Conservation (phyloP, 1,284 basidiomycete species). For the Sutorius eximius region DNA sequence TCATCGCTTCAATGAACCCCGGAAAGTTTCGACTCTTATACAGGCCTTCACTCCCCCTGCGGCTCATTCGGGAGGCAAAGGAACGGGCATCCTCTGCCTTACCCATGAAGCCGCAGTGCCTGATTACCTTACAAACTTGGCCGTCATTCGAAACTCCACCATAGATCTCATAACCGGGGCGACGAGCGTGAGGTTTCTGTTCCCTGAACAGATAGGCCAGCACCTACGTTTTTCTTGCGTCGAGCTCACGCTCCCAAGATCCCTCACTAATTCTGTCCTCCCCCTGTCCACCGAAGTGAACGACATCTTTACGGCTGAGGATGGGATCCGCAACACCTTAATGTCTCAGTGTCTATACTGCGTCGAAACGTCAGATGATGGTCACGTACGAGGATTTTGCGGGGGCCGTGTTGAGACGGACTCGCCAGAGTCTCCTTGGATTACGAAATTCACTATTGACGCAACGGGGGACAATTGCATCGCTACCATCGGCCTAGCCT, state of each 20-base stretch:
- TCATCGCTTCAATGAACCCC: background rate
- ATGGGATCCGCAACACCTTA: background rate
- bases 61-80: background rate
- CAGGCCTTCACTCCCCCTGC: constrained; percentile 3
- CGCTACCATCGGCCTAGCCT: background rate
- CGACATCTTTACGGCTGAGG: constrained; percentile 2
- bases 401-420: background rate
- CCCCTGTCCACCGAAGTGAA: background rate
- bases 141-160: constrained; percentile 7
- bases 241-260: constrained; percentile 3
- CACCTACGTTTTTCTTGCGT: background rate
- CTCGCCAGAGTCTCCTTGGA: background rate
- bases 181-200: constrained; percentile 4
- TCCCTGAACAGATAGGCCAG: background rate
- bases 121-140: background rate
- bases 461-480: background rate
- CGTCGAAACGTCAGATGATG: constrained; percentile 10
- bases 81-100: background rate
- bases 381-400: constrained; percentile 9
- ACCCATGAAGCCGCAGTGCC: constrained; percentile 1
- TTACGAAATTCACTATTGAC: constrained; percentile 11
- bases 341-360: background rate
- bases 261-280: background rate
- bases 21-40: background rate
- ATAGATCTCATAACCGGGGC: background rate